Percentiles rank a stretch among this genome's conserved stretches.
phyloP scores from a whole-genome alignment of 345 rosid genomes.

The thale cress (Arabidopsis thaliana) region TAIR10.1 NC_003076.8:26367501-26368000 shows the following conservation, averaged over 20 bases:
- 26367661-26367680: background rate
- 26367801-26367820: background rate
- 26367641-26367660: background rate
- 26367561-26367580: background rate
- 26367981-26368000: background rate
- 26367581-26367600: background rate
- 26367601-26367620: background rate
- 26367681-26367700: background rate
- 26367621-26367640: background rate
- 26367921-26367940: background rate
- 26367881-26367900: no score
- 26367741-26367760: no score
- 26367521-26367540: conserved; percentile 19
- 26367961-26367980: background rate
- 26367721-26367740: background rate
- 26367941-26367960: no score
- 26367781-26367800: background rate
- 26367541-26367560: background rate
- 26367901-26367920: no score
- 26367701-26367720: background rate
- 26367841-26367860: background rate
- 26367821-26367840: no score
- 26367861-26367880: background rate
- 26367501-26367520: conserved; percentile 21
- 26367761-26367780: background rate